Evolutionary conservation across 1,284 basidiomycete species (phyloP).

Genomic region (Grifola frondosa): DNA sequence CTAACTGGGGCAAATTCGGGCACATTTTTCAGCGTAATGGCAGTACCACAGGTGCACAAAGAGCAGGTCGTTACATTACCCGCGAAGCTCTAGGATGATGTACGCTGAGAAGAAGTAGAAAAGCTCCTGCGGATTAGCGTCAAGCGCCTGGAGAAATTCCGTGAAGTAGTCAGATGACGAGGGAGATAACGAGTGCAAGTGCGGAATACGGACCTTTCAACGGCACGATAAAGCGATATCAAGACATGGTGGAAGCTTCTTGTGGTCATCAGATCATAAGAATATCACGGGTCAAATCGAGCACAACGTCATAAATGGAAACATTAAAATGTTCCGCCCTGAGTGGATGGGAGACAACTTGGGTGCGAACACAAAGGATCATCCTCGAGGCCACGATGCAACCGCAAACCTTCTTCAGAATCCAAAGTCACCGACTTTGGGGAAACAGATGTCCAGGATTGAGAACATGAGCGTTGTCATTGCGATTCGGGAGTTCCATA

Average conservation of each 20-base stretch:
- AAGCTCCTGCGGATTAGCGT: conserved; percentile 4
- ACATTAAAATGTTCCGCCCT: conserved; percentile 29
- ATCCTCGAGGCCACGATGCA: no score
- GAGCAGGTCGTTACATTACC: conserved; percentile 12
- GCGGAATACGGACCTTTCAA: conserved; percentile 26
- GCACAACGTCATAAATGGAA: conserved; percentile 26
- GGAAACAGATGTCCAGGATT: no score
- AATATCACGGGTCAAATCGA: conserved; percentile 28
- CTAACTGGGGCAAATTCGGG: no score
- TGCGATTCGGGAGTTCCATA: no score
- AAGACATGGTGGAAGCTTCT: conserved; percentile 19
- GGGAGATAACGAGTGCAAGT: conserved; percentile 28
- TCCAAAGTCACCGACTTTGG: no score
- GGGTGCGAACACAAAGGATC: no score
- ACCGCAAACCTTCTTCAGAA: no score
- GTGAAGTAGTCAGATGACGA: conserved; percentile 31
- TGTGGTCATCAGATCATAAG: conserved; percentile 31
- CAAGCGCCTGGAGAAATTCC: conserved; percentile 13
- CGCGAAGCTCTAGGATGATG: conserved; percentile 21
- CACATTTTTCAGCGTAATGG: no score
- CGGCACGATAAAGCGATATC: conserved; percentile 19
- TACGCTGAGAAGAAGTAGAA: neutral
- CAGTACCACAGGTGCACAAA: conserved; percentile 1
- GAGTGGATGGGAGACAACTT: conserved; percentile 4
- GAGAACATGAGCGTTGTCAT: no score